These are phyloP conservation scores for Sugiyamaella paludigena DNA, from an alignment of 1,139 yeast species.

Conservation along the genomic window DNA sequence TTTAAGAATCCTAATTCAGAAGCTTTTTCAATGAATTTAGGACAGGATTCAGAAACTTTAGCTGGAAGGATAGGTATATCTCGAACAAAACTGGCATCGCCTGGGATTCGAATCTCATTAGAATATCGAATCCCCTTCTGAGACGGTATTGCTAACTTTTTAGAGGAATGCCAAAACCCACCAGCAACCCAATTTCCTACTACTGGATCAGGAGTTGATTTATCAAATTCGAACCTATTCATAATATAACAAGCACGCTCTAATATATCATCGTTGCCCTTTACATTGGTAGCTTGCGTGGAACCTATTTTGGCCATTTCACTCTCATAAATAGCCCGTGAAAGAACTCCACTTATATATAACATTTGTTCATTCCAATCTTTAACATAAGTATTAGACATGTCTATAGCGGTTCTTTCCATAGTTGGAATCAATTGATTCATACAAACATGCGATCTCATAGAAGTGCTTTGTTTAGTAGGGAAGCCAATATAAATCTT, in stretches of 20 bases:
- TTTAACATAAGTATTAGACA: slow-evolving; percentile 42
- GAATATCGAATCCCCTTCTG: slow-evolving; percentile 37
- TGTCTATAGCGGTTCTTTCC: slow-evolving; percentile 45
- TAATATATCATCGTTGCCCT: slow-evolving; percentile 14
- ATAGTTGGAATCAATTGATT: slow-evolving; percentile 44
- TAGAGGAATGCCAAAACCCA: slow-evolving; percentile 39
- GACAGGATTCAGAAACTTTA: slow-evolving; percentile 26
- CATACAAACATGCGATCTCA: slow-evolving; percentile 41
- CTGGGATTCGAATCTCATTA: slow-evolving; percentile 34
- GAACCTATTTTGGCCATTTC: slow-evolving; percentile 31
- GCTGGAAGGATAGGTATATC: slow-evolving; percentile 35
- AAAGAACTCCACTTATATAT: slow-evolving; percentile 40
- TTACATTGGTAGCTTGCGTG: not conserved
- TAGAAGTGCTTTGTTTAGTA: slow-evolving; percentile 43
- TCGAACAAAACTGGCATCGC: slow-evolving; percentile 32
- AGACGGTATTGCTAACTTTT: slow-evolving; percentile 35
- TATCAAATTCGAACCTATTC: slow-evolving; percentile 35
- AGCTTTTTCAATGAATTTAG: slow-evolving; percentile 33
- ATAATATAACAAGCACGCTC: slow-evolving; percentile 31
- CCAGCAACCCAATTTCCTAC: slow-evolving; percentile 37
- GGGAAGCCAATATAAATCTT: slow-evolving; percentile 45
- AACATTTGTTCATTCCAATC: slow-evolving; percentile 44
- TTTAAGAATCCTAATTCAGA: slow-evolving; percentile 28
- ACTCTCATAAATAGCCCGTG: slow-evolving; percentile 39
- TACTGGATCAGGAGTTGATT: slow-evolving; percentile 39